These are phyloP conservation scores for Xylariaceae sp. DNA, from an alignment of 2,329 filamentous ascomycete genomes.

Conservation along the genomic window DNA sequence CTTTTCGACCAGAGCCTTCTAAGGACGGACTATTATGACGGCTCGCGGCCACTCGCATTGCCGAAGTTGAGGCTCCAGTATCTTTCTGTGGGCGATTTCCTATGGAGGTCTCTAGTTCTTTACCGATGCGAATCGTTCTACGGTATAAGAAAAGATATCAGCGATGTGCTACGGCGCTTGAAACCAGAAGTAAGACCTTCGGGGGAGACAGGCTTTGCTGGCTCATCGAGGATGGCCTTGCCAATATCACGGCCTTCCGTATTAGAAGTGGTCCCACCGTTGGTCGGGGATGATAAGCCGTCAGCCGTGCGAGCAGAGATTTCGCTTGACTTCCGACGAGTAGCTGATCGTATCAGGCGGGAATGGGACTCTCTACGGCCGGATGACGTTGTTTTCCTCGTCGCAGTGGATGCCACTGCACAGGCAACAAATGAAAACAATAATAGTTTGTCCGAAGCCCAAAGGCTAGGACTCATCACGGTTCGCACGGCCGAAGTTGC, in stretches of 20 bases:
- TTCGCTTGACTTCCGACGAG: constrained; percentile 70
- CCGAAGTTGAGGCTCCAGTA: constrained; percentile 96
- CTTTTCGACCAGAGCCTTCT: constrained; percentile 76
- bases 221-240: constrained; percentile 87
- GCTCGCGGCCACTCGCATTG: constrained; percentile 78
- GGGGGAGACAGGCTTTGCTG: constrained; percentile 68
- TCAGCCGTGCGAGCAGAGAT: constrained; percentile 83
- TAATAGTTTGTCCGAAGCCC: constrained; percentile 41
- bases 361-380: constrained; percentile 88
- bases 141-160: constrained; percentile 85
- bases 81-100: constrained; percentile 86
- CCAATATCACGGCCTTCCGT: constrained; percentile 81
- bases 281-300: constrained; percentile 78
- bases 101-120: constrained; percentile 90
- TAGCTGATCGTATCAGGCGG: constrained; percentile 67
- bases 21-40: constrained; percentile 81
- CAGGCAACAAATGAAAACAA: constrained; percentile 50
- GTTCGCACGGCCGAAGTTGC: constrained; percentile 81
- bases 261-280: constrained; percentile 74
- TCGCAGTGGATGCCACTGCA: constrained; percentile 63
- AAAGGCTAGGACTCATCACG: constrained; percentile 61
- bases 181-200: constrained; percentile 60
- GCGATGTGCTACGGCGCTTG: constrained; percentile 72
- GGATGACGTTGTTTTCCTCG: constrained; percentile 84
- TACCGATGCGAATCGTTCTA: constrained; percentile 92